Evolutionary conservation across 345 rosid species (phyloP).

Genomic region (Populus tremula): DNA sequence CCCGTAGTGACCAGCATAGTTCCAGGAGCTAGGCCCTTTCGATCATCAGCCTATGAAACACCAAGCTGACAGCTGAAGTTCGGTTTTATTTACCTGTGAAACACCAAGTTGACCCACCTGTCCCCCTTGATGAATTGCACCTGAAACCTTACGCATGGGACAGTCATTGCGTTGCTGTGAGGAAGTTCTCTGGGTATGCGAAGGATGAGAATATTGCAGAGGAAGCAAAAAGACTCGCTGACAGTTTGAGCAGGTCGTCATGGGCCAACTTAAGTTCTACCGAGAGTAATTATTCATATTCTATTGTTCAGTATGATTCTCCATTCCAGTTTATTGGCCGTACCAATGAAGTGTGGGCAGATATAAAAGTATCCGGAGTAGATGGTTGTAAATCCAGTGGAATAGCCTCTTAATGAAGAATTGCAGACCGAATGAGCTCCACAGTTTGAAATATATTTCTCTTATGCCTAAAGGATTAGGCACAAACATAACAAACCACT

Average conservation of each 20-base stretch:
- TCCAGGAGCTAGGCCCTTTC: slow-evolving; percentile 62
- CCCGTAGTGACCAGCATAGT: slow-evolving; percentile 60
- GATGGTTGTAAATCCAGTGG: slow-evolving; percentile 22
- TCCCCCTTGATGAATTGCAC: slow-evolving; percentile 52
- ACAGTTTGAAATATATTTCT: background rate
- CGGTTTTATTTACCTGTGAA: slow-evolving; percentile 51
- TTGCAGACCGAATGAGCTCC: no score
- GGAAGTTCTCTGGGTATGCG: slow-evolving; percentile 66
- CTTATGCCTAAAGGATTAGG: background rate
- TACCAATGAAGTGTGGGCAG: slow-evolving; percentile 66
- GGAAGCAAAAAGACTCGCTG: slow-evolving; percentile 51
- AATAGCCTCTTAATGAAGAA: slow-evolving; percentile 39
- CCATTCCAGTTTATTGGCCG: slow-evolving; percentile 58
- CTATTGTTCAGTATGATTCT: slow-evolving; percentile 63
- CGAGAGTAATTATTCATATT: slow-evolving; percentile 45
- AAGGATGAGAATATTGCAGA: slow-evolving; percentile 40
- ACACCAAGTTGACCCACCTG: slow-evolving; percentile 57
- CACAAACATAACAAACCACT: background rate
- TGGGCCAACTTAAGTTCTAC: slow-evolving; percentile 43
- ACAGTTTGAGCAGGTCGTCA: slow-evolving; percentile 54
- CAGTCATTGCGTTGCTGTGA: slow-evolving; percentile 49
- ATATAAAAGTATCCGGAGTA: slow-evolving; percentile 32
- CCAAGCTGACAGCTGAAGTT: slow-evolving; percentile 10
- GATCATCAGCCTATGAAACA: slow-evolving; percentile 43
- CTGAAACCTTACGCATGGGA: slow-evolving; percentile 42